Conservation (phyloP, 768 basidiomycete genomes). For the Collybia nuda region DNA sequence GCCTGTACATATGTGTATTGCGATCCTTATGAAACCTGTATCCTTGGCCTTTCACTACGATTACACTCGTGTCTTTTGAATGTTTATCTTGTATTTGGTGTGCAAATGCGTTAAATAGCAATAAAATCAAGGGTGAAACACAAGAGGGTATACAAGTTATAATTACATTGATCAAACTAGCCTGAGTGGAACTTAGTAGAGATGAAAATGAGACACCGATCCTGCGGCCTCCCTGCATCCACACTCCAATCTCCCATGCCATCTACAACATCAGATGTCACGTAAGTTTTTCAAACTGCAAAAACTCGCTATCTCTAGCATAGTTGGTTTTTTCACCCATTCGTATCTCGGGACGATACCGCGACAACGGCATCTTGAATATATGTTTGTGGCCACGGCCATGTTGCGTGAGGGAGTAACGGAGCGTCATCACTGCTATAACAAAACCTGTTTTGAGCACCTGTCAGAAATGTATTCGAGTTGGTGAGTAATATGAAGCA, state of each 20-base stretch:
- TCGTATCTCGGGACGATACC: conserved; percentile 33
- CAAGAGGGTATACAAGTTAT: not conserved
- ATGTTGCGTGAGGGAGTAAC: conserved; percentile 44
- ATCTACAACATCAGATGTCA: conserved; percentile 2
- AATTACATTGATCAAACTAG: not conserved
- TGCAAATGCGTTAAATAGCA: not conserved
- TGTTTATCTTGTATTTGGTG: no score
- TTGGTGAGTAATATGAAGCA: conserved; percentile 17
- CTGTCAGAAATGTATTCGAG: not conserved
- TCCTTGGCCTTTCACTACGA: not conserved
- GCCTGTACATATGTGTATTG: not conserved
- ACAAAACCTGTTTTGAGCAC: conserved; percentile 34
- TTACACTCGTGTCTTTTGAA: not conserved
- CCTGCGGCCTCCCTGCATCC: no score
- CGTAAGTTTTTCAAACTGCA: conserved; percentile 32
- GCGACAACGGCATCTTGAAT: conserved; percentile 49
- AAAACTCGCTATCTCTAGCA: conserved; percentile 31
- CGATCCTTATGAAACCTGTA: not conserved
- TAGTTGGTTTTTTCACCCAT: not conserved
- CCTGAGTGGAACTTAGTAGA: not conserved
- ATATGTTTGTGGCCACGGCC: conserved; percentile 48
- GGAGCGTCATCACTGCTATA: conserved; percentile 38
- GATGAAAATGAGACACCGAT: not conserved
- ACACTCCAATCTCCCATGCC: no score
- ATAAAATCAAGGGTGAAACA: not conserved